phyloP scores from a whole-genome alignment of 345 rosid species.

The Citrus hindsii region DNA sequence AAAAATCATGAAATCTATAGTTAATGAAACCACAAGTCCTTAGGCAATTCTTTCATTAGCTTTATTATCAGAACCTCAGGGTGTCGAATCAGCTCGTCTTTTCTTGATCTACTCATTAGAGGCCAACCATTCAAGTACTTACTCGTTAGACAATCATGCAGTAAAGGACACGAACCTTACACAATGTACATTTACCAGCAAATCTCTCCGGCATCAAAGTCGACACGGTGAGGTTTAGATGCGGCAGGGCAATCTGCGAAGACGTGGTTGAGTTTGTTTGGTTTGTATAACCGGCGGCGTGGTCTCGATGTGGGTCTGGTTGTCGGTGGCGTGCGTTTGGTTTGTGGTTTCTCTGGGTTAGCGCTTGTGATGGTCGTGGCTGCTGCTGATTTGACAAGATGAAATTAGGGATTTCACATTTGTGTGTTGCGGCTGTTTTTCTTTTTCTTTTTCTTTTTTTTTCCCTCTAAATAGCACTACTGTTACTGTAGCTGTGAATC shows the following conservation, averaged over 20 bases:
- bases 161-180: conserved; percentile 53
- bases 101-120: conserved; percentile 66
- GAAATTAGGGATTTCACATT: no score
- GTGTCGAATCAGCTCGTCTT: conserved; percentile 45
- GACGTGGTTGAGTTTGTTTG: conserved; percentile 43
- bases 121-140: conserved; percentile 60
- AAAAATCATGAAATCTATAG: no score
- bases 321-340: no score
- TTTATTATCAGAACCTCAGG: conserved; percentile 29
- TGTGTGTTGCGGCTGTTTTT: no score
- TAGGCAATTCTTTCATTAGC: conserved; percentile 22
- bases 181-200: conserved; percentile 53
- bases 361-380: no score
- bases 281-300: no score
- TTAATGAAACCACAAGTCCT: background rate
- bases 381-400: no score
- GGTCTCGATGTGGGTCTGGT: no score
- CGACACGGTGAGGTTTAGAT: conserved; percentile 62
- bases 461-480: no score
- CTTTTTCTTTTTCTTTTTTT: no score
- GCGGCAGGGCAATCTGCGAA: conserved; percentile 60
- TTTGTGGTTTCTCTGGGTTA: no score
- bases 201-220: conserved; percentile 72
- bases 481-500: no score
- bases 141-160: conserved; percentile 28